Evolutionary conservation across 192 early-diverging fungal species (phyloP).

Genomic region (Geosiphon pyriformis): DNA sequence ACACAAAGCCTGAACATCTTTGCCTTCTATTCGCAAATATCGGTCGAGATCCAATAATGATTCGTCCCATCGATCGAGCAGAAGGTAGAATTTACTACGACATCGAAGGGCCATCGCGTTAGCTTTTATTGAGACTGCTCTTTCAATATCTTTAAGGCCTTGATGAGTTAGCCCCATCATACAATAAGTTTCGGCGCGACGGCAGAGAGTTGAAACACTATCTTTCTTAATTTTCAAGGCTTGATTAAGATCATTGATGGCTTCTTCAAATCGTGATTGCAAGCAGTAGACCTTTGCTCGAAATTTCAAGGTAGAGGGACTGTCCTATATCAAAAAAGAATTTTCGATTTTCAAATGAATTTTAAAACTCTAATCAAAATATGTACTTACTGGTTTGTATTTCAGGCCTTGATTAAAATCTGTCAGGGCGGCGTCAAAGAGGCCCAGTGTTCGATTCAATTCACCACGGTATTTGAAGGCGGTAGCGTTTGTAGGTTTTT

Average conservation of each 20-base stretch:
- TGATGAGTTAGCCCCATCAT: background rate
- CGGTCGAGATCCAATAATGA: background rate
- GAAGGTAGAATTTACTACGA: background rate
- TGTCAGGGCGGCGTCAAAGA: background rate
- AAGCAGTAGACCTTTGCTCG: background rate
- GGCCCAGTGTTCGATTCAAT: constrained; percentile 3
- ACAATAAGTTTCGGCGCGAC: background rate
- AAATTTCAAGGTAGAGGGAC: background rate
- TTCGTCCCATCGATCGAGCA: background rate
- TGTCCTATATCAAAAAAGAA: background rate
- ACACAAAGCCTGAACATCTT: background rate
- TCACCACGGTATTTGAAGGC: constrained; percentile 5
- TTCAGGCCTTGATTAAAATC: constrained; percentile 1
- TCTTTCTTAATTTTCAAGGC: constrained; percentile 2
- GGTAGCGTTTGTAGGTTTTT: background rate
- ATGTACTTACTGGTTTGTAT: background rate
- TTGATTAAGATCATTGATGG: background rate
- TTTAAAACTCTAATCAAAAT: background rate
- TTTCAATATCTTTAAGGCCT: background rate
- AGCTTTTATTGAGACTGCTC: background rate
- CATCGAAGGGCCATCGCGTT: background rate
- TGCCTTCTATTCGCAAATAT: background rate
- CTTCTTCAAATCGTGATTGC: constrained; percentile 6
- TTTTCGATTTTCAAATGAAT: background rate
- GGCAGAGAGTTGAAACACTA: constrained; percentile 4